Evolutionary conservation across 2,329 filamentous ascomycete species (phyloP).

Genomic region (Botryosphaeria agaves): DNA sequence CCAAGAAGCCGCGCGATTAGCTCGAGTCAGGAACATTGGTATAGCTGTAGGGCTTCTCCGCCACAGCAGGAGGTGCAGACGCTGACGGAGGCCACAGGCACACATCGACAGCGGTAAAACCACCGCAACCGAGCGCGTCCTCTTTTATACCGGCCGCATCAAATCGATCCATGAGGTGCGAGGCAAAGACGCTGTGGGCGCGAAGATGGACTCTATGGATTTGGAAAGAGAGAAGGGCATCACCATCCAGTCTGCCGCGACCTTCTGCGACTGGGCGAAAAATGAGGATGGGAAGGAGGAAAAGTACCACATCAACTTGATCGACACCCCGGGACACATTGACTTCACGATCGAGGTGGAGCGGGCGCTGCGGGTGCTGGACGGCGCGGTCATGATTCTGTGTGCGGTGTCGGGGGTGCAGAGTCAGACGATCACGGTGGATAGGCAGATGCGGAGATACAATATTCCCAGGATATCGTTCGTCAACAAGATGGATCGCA

Average conservation of each 20-base stretch:
- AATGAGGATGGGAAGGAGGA: constrained; percentile 61
- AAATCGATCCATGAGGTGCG: constrained; percentile 95
- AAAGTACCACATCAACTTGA: constrained; percentile 94
- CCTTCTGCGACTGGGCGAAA: constrained; percentile 94
- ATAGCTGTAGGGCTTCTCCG: constrained; percentile 52
- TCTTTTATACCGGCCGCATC: constrained; percentile 96
- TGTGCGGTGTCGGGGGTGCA: constrained; percentile 96
- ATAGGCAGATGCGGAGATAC: constrained; percentile 97
- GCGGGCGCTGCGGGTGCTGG: constrained; percentile 80
- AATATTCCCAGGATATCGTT: constrained; percentile 92
- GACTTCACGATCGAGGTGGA: constrained; percentile 99
- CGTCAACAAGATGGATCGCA: constrained; percentile 99
- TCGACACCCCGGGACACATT: constrained; percentile 96
- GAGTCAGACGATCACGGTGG: constrained; percentile 94
- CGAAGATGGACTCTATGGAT: constrained; percentile 99
- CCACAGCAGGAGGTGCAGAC: not conserved
- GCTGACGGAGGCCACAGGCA: constrained; percentile 38
- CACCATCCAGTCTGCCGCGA: constrained; percentile 95
- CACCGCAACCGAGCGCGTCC: constrained; percentile 85
- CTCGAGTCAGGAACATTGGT: constrained; percentile 85
- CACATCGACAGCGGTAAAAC: constrained; percentile 99
- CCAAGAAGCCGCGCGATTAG: constrained; percentile 60
- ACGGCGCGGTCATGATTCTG: constrained; percentile 95
- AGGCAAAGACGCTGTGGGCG: constrained; percentile 83
- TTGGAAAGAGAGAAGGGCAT: constrained; percentile 96